Evolutionary conservation across 2,329 filamentous ascomycete genomes (phyloP).

Genomic region (Epichloe typhina): DNA sequence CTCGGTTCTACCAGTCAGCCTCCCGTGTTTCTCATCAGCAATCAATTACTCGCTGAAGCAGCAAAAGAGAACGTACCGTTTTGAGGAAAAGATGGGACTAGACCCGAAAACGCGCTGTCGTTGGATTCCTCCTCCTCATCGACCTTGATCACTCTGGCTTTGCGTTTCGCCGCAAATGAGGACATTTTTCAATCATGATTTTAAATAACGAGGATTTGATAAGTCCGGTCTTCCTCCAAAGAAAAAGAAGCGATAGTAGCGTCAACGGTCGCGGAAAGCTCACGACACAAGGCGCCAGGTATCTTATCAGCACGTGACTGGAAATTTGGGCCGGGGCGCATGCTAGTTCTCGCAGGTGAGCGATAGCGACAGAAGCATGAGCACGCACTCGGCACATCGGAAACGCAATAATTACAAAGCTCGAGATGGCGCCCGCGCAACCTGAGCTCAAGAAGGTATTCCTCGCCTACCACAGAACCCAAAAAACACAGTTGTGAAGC

Average conservation of each 20-base stretch:
- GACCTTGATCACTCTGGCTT: slow-evolving; percentile 64
- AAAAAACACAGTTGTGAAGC: background rate
- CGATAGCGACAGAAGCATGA: slow-evolving; percentile 14
- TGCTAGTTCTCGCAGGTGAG: slow-evolving; percentile 10
- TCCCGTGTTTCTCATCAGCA: slow-evolving; percentile 20
- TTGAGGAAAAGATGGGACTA: slow-evolving; percentile 14
- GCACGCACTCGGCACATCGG: slow-evolving; percentile 8
- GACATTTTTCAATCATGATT: slow-evolving; percentile 28
- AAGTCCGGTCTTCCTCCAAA: background rate
- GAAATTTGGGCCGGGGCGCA: slow-evolving; percentile 10
- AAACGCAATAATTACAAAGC: slow-evolving; percentile 9
- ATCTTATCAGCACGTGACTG: slow-evolving; percentile 41
- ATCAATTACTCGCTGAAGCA: slow-evolving; percentile 10
- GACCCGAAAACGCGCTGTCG: slow-evolving; percentile 7
- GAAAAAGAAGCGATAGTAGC: too few species aligned
- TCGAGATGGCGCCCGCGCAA: slow-evolving; percentile 93
- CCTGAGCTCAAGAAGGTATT: slow-evolving; percentile 94
- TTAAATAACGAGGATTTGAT: background rate
- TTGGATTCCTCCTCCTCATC: slow-evolving; percentile 48
- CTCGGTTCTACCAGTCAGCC: slow-evolving; percentile 16
- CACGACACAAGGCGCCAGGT: slow-evolving; percentile 1
- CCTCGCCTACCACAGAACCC: background rate
- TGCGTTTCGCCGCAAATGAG: slow-evolving; percentile 45
- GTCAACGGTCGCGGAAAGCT: background rate
- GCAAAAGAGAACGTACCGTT: slow-evolving; percentile 23